Evolutionary conservation across 495 filamentous ascomycete genomes (phyloP).

Genomic region (Aeminium ludgeri): DNA sequence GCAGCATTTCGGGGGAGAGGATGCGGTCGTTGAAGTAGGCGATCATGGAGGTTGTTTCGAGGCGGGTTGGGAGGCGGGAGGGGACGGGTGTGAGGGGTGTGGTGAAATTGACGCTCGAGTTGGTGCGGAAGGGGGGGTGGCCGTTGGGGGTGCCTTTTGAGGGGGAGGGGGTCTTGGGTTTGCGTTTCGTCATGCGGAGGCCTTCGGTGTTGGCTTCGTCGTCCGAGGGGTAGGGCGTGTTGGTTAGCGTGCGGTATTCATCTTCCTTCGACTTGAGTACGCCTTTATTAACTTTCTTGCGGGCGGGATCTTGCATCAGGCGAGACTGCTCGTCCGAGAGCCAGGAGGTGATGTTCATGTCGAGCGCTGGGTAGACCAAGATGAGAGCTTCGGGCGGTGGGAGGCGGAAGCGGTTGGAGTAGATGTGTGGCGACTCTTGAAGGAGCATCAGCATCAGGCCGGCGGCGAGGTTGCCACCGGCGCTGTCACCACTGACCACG

Average conservation of each 20-base stretch:
- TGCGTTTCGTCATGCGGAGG: neutral
- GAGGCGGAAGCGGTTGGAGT: slow-evolving; percentile 28
- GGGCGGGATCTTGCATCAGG: slow-evolving; percentile 68
- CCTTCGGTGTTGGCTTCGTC: slow-evolving; percentile 23
- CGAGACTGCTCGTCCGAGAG: slow-evolving; percentile 98
- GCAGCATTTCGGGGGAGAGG: slow-evolving; percentile 93
- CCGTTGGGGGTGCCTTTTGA: neutral
- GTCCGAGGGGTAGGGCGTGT: slow-evolving; percentile 24
- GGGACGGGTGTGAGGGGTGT: too few relatives aligned
- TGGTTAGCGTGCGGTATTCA: slow-evolving; percentile 42
- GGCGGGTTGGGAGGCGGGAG: slow-evolving; percentile 68
- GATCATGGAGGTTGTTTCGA: slow-evolving; percentile 89
- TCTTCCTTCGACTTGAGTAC: slow-evolving; percentile 65
- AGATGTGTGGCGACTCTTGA: slow-evolving; percentile 26
- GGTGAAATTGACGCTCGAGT: too few relatives aligned
- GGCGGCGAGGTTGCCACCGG: slow-evolving; percentile 78
- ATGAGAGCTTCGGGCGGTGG: slow-evolving; percentile 68
- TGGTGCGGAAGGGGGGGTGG: too few relatives aligned
- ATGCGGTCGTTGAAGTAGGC: slow-evolving; percentile 96
- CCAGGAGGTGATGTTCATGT: slow-evolving; percentile 97
- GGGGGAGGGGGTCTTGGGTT: slow-evolving; percentile 17
- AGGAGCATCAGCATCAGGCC: slow-evolving; percentile 75
- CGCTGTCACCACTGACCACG: slow-evolving; percentile 77
- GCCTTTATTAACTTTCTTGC: slow-evolving; percentile 55
- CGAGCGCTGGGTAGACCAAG: slow-evolving; percentile 74